Percentiles rank a stretch among this genome's conserved stretches.
These are phyloP conservation scores for Anthracocystis setariae DNA, from an alignment of 1,284 basidiomycete species.

Conservation along the genomic window DNA sequence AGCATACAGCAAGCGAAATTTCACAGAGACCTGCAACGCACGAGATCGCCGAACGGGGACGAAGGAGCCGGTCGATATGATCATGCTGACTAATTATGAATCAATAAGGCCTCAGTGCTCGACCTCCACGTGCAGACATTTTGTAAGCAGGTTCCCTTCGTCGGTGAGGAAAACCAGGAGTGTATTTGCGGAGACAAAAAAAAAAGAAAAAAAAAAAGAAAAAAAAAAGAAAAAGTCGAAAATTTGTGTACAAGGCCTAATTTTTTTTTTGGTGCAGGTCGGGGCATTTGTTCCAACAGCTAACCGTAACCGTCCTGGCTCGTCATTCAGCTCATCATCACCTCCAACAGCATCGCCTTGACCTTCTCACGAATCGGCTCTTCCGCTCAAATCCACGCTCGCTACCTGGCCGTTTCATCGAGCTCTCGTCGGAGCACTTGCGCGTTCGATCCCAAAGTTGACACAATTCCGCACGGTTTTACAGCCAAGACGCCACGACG, in stretches of 20 bases:
- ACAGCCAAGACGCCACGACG: neutral
- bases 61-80: neutral
- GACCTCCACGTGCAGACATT: slow-evolving; percentile 1
- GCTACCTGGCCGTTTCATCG: neutral
- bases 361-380: neutral
- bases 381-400: neutral
- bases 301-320: neutral
- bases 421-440: neutral
- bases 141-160: no score
- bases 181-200: no score
- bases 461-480: neutral
- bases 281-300: neutral
- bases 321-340: slow-evolving; percentile 10
- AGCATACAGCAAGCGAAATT: no score
- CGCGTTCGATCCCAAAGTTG: neutral
- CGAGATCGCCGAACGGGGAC: neutral
- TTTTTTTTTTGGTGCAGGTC: neutral
- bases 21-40: no score
- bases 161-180: neutral
- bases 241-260: neutral
- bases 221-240: neutral
- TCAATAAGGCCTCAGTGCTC: neutral
- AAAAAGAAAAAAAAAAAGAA: no score
- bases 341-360: no score
- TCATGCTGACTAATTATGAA: slow-evolving; percentile 2